Percentiles rank a stretch among this genome's conserved stretches.
Conservation (phyloP, 192 early-diverging fungal genomes). For the Blastocladiella britannica region DNA sequence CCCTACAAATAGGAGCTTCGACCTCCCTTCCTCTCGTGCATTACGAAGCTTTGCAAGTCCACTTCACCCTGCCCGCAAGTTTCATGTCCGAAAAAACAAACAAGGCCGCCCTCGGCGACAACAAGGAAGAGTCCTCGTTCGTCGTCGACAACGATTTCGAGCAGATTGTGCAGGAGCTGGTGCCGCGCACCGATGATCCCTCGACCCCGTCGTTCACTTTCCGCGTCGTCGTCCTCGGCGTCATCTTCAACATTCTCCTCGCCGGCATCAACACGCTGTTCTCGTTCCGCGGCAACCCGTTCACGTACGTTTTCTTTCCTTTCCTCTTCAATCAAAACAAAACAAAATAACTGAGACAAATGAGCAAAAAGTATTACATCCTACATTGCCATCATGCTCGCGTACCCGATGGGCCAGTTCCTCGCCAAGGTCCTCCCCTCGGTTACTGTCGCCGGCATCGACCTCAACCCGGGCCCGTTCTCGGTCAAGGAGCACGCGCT, state of each 20-base stretch:
- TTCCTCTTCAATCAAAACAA: background rate
- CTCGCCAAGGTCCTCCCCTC: slow-evolving; percentile 3
- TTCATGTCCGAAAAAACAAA: background rate
- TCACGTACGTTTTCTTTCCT: slow-evolving; percentile 7
- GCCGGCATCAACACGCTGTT: slow-evolving; percentile 20
- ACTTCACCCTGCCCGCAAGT: too few relatives aligned
- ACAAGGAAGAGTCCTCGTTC: background rate
- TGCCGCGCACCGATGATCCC: slow-evolving; percentile 46
- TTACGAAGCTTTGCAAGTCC: too few relatives aligned
- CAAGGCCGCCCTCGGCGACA: background rate
- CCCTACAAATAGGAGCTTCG: too few relatives aligned
- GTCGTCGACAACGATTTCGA: slow-evolving; percentile 1
- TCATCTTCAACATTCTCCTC: slow-evolving; percentile 6
- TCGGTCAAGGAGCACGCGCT: slow-evolving; percentile 30
- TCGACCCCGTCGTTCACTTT: slow-evolving; percentile 45
- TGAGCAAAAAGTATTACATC: background rate
- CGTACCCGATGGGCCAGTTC: slow-evolving; percentile 2
- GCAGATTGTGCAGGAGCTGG: background rate
- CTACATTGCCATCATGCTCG: slow-evolving; percentile 1
- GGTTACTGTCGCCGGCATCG: slow-evolving; percentile 10
- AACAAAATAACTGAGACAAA: too few relatives aligned
- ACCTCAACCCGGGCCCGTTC: slow-evolving; percentile 31
- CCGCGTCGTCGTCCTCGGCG: slow-evolving; percentile 38
- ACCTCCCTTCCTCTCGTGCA: too few relatives aligned
- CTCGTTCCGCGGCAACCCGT: slow-evolving; percentile 14